Evolutionary conservation across 1,139 yeast species (phyloP).

Genomic region (Suhomyces kunorum): DNA sequence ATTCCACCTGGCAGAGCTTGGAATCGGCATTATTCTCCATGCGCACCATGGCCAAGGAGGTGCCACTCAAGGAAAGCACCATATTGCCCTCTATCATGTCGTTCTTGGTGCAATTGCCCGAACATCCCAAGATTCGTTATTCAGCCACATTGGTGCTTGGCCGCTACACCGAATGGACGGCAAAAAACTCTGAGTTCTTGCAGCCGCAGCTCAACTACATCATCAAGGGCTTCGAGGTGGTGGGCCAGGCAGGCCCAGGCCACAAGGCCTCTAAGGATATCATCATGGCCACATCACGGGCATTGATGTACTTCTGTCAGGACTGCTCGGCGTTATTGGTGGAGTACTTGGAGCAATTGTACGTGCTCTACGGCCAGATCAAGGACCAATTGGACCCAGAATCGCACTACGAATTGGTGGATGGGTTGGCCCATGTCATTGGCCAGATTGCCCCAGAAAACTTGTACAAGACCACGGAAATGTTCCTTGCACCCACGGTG

Average conservation of each 20-base stretch:
- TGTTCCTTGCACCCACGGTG: slow-evolving; percentile 71
- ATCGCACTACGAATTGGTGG: slow-evolving; percentile 77
- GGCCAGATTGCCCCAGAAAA: slow-evolving; percentile 49
- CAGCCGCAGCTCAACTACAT: slow-evolving; percentile 85
- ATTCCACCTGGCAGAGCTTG: slow-evolving; percentile 70
- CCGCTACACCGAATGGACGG: slow-evolving; percentile 93
- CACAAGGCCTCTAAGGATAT: slow-evolving; percentile 47
- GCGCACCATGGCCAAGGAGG: slow-evolving; percentile 95
- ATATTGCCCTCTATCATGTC: slow-evolving; percentile 81
- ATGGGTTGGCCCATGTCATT: slow-evolving; percentile 87
- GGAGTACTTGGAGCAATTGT: slow-evolving; percentile 72
- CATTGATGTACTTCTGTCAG: slow-evolving; percentile 91
- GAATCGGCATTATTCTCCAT: slow-evolving; percentile 90
- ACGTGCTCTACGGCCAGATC: slow-evolving; percentile 71
- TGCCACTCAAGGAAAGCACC: slow-evolving; percentile 63
- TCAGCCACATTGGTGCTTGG: slow-evolving; percentile 93
- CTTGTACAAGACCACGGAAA: slow-evolving; percentile 38
- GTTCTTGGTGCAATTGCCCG: slow-evolving; percentile 69
- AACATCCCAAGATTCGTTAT: slow-evolving; percentile 82
- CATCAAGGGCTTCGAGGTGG: slow-evolving; percentile 67
- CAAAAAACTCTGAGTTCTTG: slow-evolving; percentile 76
- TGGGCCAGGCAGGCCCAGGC: slow-evolving; percentile 21
- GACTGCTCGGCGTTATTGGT: slow-evolving; percentile 77
- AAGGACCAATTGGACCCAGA: slow-evolving; percentile 58
- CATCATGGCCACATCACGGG: slow-evolving; percentile 85